phyloP scores from a whole-genome alignment of 192 early-diverging fungal species.

The Backusella macrospora region DNA sequence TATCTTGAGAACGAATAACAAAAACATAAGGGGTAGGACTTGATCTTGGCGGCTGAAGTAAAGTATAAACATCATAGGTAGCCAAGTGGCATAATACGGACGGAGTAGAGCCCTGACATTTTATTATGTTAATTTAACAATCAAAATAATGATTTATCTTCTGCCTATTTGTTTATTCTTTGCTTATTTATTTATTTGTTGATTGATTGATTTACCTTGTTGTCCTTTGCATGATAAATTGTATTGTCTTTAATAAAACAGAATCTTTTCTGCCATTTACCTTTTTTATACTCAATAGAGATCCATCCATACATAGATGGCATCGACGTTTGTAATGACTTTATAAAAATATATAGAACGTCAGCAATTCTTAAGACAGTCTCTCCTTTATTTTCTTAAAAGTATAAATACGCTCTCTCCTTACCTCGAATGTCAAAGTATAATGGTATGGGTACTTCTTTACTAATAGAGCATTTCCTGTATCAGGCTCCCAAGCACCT shows the following conservation, averaged over 20 bases:
- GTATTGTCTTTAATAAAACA: constrained; percentile 65
- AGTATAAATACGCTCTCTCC: background rate
- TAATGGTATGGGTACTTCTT: constrained; percentile 70
- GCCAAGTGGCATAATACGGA: constrained; percentile 57
- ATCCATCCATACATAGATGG: constrained; percentile 56
- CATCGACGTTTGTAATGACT: constrained; percentile 28
- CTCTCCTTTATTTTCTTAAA: constrained; percentile 16
- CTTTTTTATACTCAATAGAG: constrained; percentile 75
- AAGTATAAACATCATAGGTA: constrained; percentile 85
- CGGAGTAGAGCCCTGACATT: background rate
- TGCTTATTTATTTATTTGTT: constrained; percentile 38
- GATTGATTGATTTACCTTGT: constrained; percentile 48
- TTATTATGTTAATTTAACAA: background rate
- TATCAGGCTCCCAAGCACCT: constrained; percentile 80
- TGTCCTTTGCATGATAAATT: constrained; percentile 71
- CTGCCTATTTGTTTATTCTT: constrained; percentile 19
- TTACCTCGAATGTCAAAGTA: constrained; percentile 61
- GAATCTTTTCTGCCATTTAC: constrained; percentile 84
- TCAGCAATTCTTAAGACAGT: background rate
- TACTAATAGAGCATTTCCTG: constrained; percentile 74
- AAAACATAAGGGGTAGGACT: constrained; percentile 81
- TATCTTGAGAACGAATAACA: constrained; percentile 80
- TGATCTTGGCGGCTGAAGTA: constrained; percentile 61
- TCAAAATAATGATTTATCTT: too few species aligned
- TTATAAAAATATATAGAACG: constrained; percentile 7